Base-by-base conservation (phyloP, 2,329 filamentous ascomycete genomes). In the Aspergillus unguis region DNA sequence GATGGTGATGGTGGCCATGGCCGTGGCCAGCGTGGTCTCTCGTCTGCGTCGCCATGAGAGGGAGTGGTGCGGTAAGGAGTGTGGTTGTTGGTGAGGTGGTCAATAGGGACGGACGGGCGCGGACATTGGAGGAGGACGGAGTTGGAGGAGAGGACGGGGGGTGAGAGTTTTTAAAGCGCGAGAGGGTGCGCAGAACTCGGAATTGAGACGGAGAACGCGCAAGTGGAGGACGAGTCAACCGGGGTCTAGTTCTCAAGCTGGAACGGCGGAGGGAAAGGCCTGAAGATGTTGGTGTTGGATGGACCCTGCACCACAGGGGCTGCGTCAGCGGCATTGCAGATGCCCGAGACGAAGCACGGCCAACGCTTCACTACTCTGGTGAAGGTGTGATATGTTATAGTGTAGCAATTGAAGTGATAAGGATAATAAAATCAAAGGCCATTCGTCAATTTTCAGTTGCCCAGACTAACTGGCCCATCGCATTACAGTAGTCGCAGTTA, bases 1-100 rank as follows among this genome's bases (percentile, higher is more conserved):
- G 79, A 69, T 89, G 85, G 64, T 88, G 85, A 55, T 77, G 75
- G 58, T 80, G 78, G 57, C 71, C 70, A 58, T 80, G 78, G 57
- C 71, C 70, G 58, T 82, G 79, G 48, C 67, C 61, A 55, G 63
- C 63, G 58, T 74, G 72, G 58, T 69, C 70, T 60, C 79, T 71
- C 26, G 71, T 75, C 63, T 83, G 80, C n/a, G 70, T 68, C 36
- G 71, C 57, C 62, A 70, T 70, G 49, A 61, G 57, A 27, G 62
- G 56, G 42, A 58, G 40, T 17, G 51, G 45, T 31, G 67, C 68
- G 66, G 60, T 57, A 36, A 62, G 48, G 42, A 23, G 31, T 72
- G 58, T 61, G 61, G 60, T 56, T 41, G 49, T 55, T 41, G 42
- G 40, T 31, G 54, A 48, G 26, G 37, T 56, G 31, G 54, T 56